phyloP scores from a whole-genome alignment of 2,329 filamentous ascomycete genomes.

The Colletotrichum noveboracense region DNA sequence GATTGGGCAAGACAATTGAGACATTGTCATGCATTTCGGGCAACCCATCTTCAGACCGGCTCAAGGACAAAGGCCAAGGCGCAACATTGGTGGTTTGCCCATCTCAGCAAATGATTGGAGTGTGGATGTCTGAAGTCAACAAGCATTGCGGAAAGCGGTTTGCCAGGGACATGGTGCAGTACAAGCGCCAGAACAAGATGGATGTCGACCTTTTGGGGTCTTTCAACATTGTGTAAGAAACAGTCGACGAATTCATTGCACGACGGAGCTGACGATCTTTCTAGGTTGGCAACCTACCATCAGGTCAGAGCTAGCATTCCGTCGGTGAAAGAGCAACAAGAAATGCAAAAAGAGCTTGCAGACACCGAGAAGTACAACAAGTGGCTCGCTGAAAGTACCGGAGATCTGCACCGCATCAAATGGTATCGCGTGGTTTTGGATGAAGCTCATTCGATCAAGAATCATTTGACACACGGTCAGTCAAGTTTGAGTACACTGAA shows the following conservation, averaged over 20 bases:
- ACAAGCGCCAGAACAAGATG: constrained; percentile 18
- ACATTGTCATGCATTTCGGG: constrained; percentile 37
- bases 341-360: too few relatives aligned
- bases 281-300: too few relatives aligned
- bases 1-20: constrained; percentile 68
- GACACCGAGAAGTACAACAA: too few relatives aligned
- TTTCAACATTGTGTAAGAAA: too few relatives aligned
- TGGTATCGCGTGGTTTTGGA: constrained; percentile 62
- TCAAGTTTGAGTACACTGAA: too few relatives aligned
- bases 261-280: too few relatives aligned
- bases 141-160: constrained; percentile 24
- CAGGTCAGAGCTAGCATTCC: too few relatives aligned
- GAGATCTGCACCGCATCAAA: constrained; percentile 38
- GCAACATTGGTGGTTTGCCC: constrained; percentile 38
- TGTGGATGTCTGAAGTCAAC: constrained; percentile 34
- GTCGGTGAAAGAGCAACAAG: too few relatives aligned
- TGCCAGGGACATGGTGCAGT: neutral
- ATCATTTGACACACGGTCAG: constrained; percentile 35
- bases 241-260: too few relatives aligned
- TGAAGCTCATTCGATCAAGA: constrained; percentile 63
- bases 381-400: too few relatives aligned
- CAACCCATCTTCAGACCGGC: constrained; percentile 43
- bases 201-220: neutral
- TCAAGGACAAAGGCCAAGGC: constrained; percentile 37
- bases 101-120: constrained; percentile 21